Evolutionary conservation across 176 grass and related monocot species (phyloP), one percentile per base, ranked within the genome.

Genomic region (Ensete glaucum): DNA sequence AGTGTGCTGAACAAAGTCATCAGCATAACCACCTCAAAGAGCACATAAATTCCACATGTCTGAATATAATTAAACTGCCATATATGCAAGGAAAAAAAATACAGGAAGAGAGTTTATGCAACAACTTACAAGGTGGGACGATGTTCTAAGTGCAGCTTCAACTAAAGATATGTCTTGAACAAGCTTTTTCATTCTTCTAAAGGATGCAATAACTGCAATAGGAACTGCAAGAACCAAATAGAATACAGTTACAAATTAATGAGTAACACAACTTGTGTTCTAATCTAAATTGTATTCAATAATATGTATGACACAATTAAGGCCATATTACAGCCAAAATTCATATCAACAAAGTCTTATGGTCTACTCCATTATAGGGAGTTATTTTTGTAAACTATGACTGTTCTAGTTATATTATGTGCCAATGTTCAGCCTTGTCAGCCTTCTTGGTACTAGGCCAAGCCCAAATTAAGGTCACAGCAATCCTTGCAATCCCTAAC

Each of bases 141-240:
- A 99, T 76, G 96, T 89, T 79, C 82, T 88, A 64, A 99, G 88
- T 79, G 91, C 88, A 75, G 86, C 86, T 83, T 83, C 88, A 82
- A 95, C 88, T 71, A 89, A 65, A 55, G 79, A 84, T 56, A 80
- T 76, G 15, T 95, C 88, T 52, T 91, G 81, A 71, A 71, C 76
- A 25, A 99, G 91, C 84, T 85, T 99, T 86, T 91, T 99, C 88
- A 99, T 95, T 84, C 78, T 99, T 81, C 91, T 89, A 57, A 99
- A 99, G 23, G 91, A 95, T 70, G 91, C 85, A 9, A 99, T 89
- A 62, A 84, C 62, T 81, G 80, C 71, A 75, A 94, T 74, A 68
- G 95, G 88, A 86, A 99, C 95, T 99, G 86, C 80, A 80, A 23
- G 16, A 54, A 29, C 12, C n/a, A 58, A 74, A 73, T 34, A 17